These are phyloP conservation scores for Wallacemonas sp. DNA, from an alignment of 208 protist species.

Conservation along the genomic window DNA sequence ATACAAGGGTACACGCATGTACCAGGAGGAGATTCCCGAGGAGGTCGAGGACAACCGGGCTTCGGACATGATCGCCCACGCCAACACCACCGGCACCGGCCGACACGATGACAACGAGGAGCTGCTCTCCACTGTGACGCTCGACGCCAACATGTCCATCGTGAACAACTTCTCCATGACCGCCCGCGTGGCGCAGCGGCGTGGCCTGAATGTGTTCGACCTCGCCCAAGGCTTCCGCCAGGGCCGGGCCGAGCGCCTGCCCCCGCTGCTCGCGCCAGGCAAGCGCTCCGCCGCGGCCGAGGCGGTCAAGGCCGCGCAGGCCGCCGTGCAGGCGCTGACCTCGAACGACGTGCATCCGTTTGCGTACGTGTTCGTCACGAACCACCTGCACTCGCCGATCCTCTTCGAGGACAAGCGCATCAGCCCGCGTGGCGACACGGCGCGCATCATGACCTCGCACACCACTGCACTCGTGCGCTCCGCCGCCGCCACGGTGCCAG, in stretches of 20 bases:
- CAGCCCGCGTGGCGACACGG: conserved; percentile 37
- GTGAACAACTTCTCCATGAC: conserved; percentile 20
- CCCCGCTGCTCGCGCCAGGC: conserved; percentile 12
- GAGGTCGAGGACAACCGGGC: conserved; percentile 22
- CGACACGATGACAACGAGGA: conserved; percentile 14
- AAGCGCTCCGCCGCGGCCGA: conserved; percentile 10
- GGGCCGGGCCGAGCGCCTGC: conserved; percentile 6
- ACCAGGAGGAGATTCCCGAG: conserved; percentile 26
- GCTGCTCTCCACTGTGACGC: not conserved
- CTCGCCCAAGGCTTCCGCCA: conserved; percentile 10
- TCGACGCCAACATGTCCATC: conserved; percentile 10
- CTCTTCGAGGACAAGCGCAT: conserved; percentile 35
- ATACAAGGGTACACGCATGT: conserved; percentile 35
- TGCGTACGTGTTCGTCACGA: conserved; percentile 17
- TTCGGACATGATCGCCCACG: not conserved
- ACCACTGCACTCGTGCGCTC: conserved; percentile 20
- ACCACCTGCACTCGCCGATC: conserved; percentile 20
- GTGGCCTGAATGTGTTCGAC: conserved; percentile 11
- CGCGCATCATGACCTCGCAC: conserved; percentile 42
- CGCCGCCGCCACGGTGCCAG: not conserved
- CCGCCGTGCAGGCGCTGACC: conserved; percentile 6
- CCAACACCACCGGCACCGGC: not conserved
- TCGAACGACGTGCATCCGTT: conserved; percentile 2
- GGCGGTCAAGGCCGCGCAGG: conserved; percentile 12
- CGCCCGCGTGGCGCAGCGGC: conserved; percentile 10